These are phyloP conservation scores for Macrophomina pseudophaseolina DNA, from an alignment of 2,329 filamentous ascomycete genomes.

Conservation along the genomic window DNA sequence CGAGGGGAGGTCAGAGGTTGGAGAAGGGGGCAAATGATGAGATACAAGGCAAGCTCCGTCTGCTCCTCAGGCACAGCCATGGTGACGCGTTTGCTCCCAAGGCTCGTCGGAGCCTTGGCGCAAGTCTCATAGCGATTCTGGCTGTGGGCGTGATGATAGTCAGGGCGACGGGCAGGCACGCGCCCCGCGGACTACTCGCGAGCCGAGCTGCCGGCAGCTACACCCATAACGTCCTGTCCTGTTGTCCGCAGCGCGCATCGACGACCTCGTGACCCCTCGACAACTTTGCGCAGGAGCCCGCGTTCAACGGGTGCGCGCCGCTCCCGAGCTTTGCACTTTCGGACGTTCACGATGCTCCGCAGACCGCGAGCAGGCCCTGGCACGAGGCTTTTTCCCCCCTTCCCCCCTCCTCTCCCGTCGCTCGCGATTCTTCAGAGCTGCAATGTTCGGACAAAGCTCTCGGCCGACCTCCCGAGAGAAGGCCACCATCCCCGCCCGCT, in stretches of 20 bases:
- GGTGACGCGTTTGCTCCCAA: conserved; percentile 12
- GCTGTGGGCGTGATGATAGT: conserved; percentile 7
- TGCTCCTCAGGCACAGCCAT: conserved; percentile 3
- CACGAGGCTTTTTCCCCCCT: conserved; percentile 17
- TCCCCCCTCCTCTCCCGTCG: background rate
- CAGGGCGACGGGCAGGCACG: background rate
- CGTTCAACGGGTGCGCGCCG: background rate
- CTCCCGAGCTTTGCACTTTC: background rate
- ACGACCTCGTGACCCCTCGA: background rate
- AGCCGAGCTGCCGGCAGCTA: conserved; percentile 7
- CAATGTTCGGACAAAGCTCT: conserved; percentile 16
- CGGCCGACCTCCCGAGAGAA: conserved; percentile 20
- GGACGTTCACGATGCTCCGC: background rate
- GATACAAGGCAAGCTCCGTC: conserved; percentile 6
- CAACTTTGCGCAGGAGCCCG: too few species aligned
- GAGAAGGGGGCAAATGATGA: background rate
- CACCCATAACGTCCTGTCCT: background rate
- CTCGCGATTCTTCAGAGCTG: background rate
- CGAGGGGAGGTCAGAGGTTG: background rate
- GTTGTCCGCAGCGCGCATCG: background rate
- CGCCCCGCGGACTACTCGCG: background rate
- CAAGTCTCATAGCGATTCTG: conserved; percentile 17
- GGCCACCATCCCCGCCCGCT: background rate
- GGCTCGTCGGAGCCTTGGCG: background rate
- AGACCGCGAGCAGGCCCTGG: background rate